These are phyloP conservation scores for Astragalus glycyphyllos DNA, from an alignment of 306 rosid genomes.

Conservation along the genomic window DNA sequence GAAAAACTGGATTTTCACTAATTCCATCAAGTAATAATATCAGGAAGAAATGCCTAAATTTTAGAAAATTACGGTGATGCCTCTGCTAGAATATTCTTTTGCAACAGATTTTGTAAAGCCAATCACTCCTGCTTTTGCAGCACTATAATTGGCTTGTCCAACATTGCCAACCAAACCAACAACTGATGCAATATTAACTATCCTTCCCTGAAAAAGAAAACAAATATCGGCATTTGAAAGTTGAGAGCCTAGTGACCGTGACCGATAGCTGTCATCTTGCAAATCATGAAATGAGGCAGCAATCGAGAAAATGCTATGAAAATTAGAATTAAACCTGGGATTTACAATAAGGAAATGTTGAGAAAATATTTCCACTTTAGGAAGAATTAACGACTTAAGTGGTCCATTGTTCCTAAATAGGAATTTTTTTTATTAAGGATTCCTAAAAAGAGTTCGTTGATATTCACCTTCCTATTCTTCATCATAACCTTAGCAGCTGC, in stretches of 20 bases:
- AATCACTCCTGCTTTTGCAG: slow-evolving; percentile 99
- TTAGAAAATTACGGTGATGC: slow-evolving; percentile 67
- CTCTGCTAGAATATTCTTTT: slow-evolving; percentile 88
- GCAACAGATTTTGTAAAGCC: slow-evolving; percentile 93
- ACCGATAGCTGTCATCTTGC: slow-evolving; percentile 14
- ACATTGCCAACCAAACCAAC: slow-evolving; percentile 92
- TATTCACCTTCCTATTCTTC: slow-evolving; percentile 89
- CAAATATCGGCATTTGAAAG: no score
- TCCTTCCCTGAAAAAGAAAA: slow-evolving; percentile 78
- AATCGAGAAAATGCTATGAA: neutral
- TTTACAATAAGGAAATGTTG: neutral
- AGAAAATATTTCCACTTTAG: slow-evolving; percentile 14
- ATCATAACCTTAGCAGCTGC: slow-evolving; percentile 95
- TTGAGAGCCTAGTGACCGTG: slow-evolving; percentile 24
- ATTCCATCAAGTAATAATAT: slow-evolving; percentile 33
- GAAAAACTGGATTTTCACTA: slow-evolving; percentile 30
- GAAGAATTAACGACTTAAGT: slow-evolving; percentile 19
- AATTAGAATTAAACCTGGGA: neutral
- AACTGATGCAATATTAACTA: slow-evolving; percentile 91
- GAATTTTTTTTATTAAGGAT: neutral
- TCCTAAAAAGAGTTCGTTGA: slow-evolving; percentile 25
- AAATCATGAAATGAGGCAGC: slow-evolving; percentile 24
- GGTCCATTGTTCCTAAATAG: slow-evolving; percentile 5
- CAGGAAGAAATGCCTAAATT: slow-evolving; percentile 28
- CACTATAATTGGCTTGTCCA: slow-evolving; percentile 98